Percentiles rank a stretch among this genome's conserved stretches.
These are phyloP conservation scores for Sanguinoderma infundibulare DNA, from an alignment of 1,284 basidiomycete genomes.

Conservation along the genomic window DNA sequence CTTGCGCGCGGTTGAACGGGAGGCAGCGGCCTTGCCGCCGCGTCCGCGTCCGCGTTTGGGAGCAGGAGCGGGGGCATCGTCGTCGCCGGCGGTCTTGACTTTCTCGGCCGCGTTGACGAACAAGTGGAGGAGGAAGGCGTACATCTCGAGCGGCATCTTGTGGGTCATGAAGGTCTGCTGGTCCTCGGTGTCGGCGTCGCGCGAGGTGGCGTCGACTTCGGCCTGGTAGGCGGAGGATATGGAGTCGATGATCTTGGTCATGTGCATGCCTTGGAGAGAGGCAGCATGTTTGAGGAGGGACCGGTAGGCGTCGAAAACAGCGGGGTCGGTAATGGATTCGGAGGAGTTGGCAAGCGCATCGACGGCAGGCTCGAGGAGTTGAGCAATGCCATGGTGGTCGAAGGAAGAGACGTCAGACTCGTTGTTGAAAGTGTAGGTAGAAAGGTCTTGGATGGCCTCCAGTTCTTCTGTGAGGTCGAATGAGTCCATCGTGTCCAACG, in stretches of 20 bases:
- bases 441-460: constrained; percentile 62
- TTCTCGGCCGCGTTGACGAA: constrained; percentile 81
- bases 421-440: constrained; percentile 62
- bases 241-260: constrained; percentile 82
- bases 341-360: constrained; percentile 75
- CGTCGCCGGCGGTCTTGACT: constrained; percentile 61
- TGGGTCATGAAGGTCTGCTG: constrained; percentile 72
- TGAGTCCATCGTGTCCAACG: constrained; percentile 25
- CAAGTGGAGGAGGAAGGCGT: constrained; percentile 88
- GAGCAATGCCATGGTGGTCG: constrained; percentile 45
- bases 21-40: constrained; percentile 59
- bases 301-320: constrained; percentile 80
- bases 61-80: constrained; percentile 48
- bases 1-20: constrained; percentile 48
- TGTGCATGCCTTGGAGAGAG: constrained; percentile 58
- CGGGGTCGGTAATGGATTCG: constrained; percentile 65
- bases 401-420: constrained; percentile 65
- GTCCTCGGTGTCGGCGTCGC: constrained; percentile 73
- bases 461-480: constrained; percentile 84
- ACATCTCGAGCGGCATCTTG: constrained; percentile 82
- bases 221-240: constrained; percentile 71
- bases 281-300: constrained; percentile 77
- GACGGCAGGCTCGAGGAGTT: constrained; percentile 70
- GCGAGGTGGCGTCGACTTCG: constrained; percentile 70
- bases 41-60: constrained; percentile 58